Evolutionary conservation across 1,284 basidiomycete species (phyloP).

Genomic region (Fomitiporia mediterranea): DNA sequence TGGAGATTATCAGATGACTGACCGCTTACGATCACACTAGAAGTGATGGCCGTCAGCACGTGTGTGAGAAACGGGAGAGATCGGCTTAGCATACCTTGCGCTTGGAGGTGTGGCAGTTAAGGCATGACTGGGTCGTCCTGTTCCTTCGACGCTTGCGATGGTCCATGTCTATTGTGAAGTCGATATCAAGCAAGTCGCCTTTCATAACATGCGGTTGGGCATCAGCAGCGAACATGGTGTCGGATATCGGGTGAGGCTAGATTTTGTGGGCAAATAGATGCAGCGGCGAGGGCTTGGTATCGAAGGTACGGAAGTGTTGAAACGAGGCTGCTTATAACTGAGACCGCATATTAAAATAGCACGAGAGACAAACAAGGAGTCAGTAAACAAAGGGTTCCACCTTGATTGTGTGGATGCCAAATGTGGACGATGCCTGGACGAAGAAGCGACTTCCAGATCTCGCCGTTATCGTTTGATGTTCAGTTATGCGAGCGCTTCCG

Average conservation of each 20-base stretch:
- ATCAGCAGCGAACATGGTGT: constrained; percentile 19
- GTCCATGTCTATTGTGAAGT: constrained; percentile 30
- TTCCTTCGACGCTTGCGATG: constrained; percentile 61
- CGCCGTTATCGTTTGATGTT: constrained; percentile 16
- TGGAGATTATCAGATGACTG: background rate
- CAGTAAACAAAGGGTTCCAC: constrained; percentile 1
- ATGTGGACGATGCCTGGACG: constrained; percentile 3
- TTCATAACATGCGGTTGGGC: constrained; percentile 20
- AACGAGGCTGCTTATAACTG: constrained; percentile 11
- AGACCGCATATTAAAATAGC: constrained; percentile 11
- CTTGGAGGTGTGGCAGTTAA: constrained; percentile 91
- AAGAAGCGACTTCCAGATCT: constrained; percentile 13
- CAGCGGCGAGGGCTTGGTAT: constrained; percentile 4
- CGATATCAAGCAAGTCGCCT: constrained; percentile 20
- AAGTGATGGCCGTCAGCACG: background rate
- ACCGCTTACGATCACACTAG: constrained; percentile 35
- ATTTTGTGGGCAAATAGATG: background rate
- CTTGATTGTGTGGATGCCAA: constrained; percentile 10
- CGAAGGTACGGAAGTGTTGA: constrained; percentile 12
- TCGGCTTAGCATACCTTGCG: constrained; percentile 58
- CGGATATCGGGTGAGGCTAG: background rate
- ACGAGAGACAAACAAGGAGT: constrained; percentile 5
- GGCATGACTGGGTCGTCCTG: constrained; percentile 81
- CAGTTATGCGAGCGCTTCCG: background rate
- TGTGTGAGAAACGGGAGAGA: constrained; percentile 1